Conservation (phyloP, 495 filamentous ascomycete genomes). For the Chaetomium cochliodes region DNA sequence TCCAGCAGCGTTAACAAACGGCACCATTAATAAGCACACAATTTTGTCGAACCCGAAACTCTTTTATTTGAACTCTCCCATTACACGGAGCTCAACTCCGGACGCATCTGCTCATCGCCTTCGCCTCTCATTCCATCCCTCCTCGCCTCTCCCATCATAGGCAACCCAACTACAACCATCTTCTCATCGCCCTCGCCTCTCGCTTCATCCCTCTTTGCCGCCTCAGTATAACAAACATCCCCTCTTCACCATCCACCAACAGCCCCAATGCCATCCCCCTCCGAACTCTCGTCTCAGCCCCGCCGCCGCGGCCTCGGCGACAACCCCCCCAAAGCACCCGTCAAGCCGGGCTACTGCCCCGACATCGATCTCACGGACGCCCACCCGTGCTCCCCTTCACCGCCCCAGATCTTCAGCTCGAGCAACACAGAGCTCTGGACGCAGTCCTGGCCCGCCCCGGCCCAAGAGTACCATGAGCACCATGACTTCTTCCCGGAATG, state of each 20-base stretch:
- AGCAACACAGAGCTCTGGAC: constrained; percentile 10
- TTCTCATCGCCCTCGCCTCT: neutral
- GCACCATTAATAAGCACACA: no score
- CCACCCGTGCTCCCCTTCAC: neutral
- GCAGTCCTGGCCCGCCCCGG: neutral
- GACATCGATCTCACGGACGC: constrained; percentile 11
- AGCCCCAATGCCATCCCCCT: neutral
- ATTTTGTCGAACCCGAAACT: no score
- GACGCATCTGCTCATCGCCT: no score
- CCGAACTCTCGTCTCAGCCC: neutral
- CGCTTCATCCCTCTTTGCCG: neutral
- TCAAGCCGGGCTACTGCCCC: constrained; percentile 6
- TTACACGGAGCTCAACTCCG: no score
- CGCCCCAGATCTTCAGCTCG: neutral
- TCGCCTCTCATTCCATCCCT: no score
- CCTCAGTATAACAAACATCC: neutral
- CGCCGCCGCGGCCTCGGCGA: constrained; percentile 9
- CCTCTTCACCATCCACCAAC: neutral
- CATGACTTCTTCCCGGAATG: neutral
- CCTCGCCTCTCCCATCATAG: no score
- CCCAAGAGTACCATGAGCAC: neutral
- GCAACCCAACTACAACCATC: no score
- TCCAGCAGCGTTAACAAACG: no score
- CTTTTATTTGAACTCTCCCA: no score
- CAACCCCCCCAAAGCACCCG: neutral